Evolutionary conservation across 768 basidiomycete genomes (phyloP).

Genomic region (Lactarius akahatsu): DNA sequence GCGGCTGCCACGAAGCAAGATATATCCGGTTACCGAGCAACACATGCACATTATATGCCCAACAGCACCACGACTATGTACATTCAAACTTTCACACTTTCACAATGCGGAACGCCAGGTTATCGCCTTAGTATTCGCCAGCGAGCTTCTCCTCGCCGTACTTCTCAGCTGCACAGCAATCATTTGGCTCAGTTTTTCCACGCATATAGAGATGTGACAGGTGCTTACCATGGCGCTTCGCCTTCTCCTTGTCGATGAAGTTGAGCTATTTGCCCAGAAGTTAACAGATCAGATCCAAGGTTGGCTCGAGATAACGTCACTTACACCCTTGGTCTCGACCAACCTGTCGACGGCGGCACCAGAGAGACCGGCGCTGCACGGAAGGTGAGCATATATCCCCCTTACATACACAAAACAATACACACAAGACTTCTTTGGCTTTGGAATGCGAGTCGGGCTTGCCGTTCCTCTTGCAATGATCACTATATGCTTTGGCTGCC

Average conservation of each 20-base stretch:
- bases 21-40: background rate
- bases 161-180: background rate
- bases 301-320: constrained; percentile 18
- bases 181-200: background rate
- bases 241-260: constrained; percentile 44
- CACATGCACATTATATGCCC: background rate
- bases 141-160: background rate
- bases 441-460: constrained; percentile 48
- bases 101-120: background rate
- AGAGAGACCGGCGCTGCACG: constrained; percentile 50
- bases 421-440: constrained; percentile 56
- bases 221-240: constrained; percentile 40
- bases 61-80: constrained; percentile 6
- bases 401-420: background rate
- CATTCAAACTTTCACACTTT: background rate
- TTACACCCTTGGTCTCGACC: constrained; percentile 59
- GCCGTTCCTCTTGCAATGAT: constrained; percentile 52
- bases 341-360: constrained; percentile 56
- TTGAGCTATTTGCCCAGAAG: constrained; percentile 39
- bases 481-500: constrained; percentile 65
- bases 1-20: background rate
- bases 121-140: constrained; percentile 1
- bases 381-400: constrained; percentile 12
- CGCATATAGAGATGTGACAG: background rate
- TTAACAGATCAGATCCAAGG: background rate